Evolutionary conservation across 192 early-diverging fungal species (phyloP).

Genomic region (Umbelopsis ramanniana): DNA sequence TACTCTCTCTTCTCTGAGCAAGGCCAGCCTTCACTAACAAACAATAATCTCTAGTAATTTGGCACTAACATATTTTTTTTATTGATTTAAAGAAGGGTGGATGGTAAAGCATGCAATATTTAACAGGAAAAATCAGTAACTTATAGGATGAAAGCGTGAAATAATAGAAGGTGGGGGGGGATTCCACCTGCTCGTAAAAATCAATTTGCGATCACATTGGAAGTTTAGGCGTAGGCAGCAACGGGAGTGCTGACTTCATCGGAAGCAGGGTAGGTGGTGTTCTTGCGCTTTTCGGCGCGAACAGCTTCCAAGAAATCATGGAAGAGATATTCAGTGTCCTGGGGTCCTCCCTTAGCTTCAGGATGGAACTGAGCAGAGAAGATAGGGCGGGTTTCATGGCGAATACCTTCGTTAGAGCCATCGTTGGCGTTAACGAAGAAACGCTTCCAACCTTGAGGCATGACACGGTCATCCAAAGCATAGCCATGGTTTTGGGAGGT

Average conservation of each 20-base stretch:
- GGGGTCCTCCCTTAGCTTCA: conserved; percentile 92
- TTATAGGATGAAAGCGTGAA: not conserved
- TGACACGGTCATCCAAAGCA: conserved; percentile 72
- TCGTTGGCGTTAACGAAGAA: conserved; percentile 97
- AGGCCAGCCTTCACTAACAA: too few species aligned
- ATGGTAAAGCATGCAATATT: conserved; percentile 8
- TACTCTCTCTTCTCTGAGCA: not conserved
- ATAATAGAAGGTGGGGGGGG: not conserved
- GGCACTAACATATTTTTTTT: not conserved
- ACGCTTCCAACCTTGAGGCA: conserved; percentile 77
- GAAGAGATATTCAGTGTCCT: conserved; percentile 92
- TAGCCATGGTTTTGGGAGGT: conserved; percentile 98
- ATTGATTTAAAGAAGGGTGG: not conserved
- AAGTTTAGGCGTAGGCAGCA: conserved; percentile 16
- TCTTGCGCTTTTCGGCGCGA: conserved; percentile 60
- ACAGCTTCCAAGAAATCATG: conserved; percentile 75
- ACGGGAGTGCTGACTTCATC: not conserved
- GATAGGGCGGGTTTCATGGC: conserved; percentile 73
- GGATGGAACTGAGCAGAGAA: conserved; percentile 95
- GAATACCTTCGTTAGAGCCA: conserved; percentile 93
- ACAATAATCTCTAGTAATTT: not conserved
- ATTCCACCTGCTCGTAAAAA: not conserved
- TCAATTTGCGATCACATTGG: conserved; percentile 1
- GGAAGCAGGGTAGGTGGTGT: conserved; percentile 1
- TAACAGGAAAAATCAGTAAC: not conserved